Percentiles rank a stretch among this genome's conserved stretches.
Conservation (phyloP, 2,329 filamentous ascomycete species). For the Aspergillus hiratsukae region DNA sequence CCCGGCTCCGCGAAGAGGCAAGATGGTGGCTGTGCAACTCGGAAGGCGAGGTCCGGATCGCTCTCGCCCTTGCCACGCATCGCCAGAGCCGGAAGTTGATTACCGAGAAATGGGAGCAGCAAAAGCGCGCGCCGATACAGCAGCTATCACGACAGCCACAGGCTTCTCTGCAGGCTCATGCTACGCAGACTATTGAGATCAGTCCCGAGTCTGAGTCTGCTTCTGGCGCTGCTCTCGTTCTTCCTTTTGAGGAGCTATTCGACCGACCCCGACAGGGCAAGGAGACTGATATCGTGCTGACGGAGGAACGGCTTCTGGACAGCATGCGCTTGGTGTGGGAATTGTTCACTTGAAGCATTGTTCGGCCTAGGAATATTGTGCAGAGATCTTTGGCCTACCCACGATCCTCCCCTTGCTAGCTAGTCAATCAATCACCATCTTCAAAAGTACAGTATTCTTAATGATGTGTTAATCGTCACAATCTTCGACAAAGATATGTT, state of each 20-base stretch:
- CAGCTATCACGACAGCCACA: too few species aligned
- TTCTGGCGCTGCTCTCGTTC: background rate
- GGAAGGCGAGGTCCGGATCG: background rate
- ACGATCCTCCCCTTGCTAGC: too few species aligned
- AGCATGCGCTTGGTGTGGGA: too few species aligned
- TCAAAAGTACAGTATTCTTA: too few species aligned
- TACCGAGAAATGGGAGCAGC: background rate
- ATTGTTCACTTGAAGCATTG: background rate
- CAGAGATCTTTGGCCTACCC: too few species aligned
- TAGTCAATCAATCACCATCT: too few species aligned
- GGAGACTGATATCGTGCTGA: too few species aligned
- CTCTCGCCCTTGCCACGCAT: background rate
- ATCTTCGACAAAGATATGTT: too few species aligned
- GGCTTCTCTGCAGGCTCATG: background rate
- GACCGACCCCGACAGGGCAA: background rate
- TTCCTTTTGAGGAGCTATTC: background rate
- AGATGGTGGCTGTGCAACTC: slow-evolving; percentile 1
- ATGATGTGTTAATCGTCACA: too few species aligned
- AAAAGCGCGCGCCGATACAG: too few species aligned
- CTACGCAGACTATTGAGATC: background rate
- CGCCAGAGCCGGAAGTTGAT: background rate
- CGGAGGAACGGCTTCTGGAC: too few species aligned
- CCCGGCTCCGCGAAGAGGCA: background rate
- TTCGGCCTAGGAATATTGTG: background rate
- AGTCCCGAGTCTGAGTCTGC: fast-evolving